A percentile compares a stretch with the other conserved stretches of the same genome.
phyloP scores from a whole-genome alignment of 257 asterid species.

The Anisodus tanguticus region DNA sequence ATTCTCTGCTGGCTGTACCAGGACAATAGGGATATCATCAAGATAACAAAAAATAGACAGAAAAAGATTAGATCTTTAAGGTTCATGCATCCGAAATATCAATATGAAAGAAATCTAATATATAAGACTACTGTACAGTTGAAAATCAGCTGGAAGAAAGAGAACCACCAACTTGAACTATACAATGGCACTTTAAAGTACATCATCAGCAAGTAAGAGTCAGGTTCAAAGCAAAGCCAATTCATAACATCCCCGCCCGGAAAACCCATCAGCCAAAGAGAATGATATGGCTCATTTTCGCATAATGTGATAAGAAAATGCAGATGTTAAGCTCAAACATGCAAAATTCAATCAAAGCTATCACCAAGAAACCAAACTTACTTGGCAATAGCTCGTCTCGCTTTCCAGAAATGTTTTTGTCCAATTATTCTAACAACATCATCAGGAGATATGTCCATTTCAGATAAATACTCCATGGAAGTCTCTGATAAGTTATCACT shows the following conservation, averaged over 20 bases:
- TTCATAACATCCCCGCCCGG: neutral
- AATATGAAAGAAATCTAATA: neutral
- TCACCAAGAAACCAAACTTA: conserved; percentile 45
- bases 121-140: neutral
- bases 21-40: conserved; percentile 10
- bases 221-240: neutral
- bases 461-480: conserved; percentile 61
- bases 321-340: neutral
- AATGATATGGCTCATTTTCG: neutral
- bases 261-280: conserved; percentile 3
- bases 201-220: conserved; percentile 6
- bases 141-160: conserved; percentile 7
- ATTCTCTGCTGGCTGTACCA: conserved; percentile 78
- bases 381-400: conserved; percentile 80
- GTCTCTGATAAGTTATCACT: conserved; percentile 67
- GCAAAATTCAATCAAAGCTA: conserved; percentile 3
- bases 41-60: neutral
- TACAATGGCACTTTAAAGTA: neutral
- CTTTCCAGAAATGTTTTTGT: conserved; percentile 87
- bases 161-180: neutral
- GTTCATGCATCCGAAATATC: neutral
- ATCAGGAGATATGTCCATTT: conserved; percentile 70
- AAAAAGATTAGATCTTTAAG: neutral
- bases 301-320: conserved; percentile 12
- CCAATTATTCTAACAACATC: conserved; percentile 79